These are phyloP conservation scores for Ogataea sp. DNA, from an alignment of 805 yeast species.

Conservation along the genomic window DNA sequence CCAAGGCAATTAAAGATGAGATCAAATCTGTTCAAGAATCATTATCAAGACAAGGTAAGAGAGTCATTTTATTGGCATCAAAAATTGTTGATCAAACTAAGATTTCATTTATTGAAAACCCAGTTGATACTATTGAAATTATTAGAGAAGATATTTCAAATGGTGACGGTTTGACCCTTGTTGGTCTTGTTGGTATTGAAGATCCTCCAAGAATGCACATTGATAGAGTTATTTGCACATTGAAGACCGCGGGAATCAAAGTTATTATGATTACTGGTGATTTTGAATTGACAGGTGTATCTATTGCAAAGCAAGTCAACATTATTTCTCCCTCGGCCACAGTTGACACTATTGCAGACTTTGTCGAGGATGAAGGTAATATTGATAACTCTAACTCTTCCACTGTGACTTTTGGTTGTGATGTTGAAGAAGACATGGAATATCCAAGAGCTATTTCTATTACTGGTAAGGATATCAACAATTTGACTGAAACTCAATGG, in stretches of 20 bases:
- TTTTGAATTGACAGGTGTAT: conserved; percentile 56
- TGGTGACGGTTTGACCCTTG: conserved; percentile 17
- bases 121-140: background rate
- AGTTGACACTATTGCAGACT: background rate
- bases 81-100: conserved; percentile 15
- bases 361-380: too few species aligned
- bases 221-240: conserved; percentile 22
- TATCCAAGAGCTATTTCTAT: conserved; percentile 25
- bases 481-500: conserved; percentile 34
- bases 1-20: conserved; percentile 11
- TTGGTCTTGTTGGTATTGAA: conserved; percentile 33
- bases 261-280: conserved; percentile 45
- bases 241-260: conserved; percentile 33
- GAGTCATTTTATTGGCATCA: conserved; percentile 25
- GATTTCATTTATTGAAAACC: conserved; percentile 3
- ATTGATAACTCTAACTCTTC: too few species aligned
- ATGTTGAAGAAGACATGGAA: conserved; percentile 18
- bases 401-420: conserved; percentile 3
- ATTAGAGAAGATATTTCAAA: conserved; percentile 6
- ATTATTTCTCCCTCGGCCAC: conserved; percentile 36
- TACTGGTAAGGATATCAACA: conserved; percentile 25
- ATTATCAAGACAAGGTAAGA: conserved; percentile 31
- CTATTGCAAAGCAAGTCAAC: conserved; percentile 89
- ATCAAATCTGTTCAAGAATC: conserved; percentile 21
- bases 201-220: conserved; percentile 36